Percentiles rank a stretch among this genome's conserved stretches.
These are phyloP conservation scores for Cyclaneusma minus DNA, from an alignment of 2,329 filamentous ascomycete species.

Conservation along the genomic window DNA sequence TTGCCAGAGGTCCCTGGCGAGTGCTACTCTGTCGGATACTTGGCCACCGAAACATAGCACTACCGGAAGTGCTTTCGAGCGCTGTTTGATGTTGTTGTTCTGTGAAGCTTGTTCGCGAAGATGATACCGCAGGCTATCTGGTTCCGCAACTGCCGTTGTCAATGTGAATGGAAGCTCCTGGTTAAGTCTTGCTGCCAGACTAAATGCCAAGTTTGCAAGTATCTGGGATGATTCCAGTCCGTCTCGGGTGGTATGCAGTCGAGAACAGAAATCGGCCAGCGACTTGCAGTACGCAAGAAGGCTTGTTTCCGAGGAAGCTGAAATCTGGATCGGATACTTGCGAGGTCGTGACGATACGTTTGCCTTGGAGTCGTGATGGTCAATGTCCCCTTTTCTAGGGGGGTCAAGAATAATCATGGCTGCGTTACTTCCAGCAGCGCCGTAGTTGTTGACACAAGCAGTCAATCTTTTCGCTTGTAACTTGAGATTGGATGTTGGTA, in stretches of 20 bases:
- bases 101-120: no score
- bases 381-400: no score
- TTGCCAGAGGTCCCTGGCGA: slow-evolving; percentile 16
- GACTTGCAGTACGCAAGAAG: neutral
- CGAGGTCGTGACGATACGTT: no score
- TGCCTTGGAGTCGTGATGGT: no score
- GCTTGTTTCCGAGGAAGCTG: slow-evolving; percentile 1
- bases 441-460: slow-evolving; percentile 22
- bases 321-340: slow-evolving; percentile 2
- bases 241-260: no score
- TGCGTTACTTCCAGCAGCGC: slow-evolving; percentile 21
- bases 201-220: no score
- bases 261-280: no score
- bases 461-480: slow-evolving; percentile 10
- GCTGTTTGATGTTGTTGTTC: slow-evolving; percentile 1
- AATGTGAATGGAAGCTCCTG: no score
- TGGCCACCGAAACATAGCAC: slow-evolving; percentile 25
- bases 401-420: slow-evolving; percentile 13
- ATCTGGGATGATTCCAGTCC: no score
- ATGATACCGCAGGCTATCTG: no score
- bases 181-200: no score
- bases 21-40: slow-evolving; percentile 12
- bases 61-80: slow-evolving; percentile 5
- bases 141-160: no score
- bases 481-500: slow-evolving; percentile 10